Base-by-base conservation (phyloP, 345 rosid species). In the Brassica rapa region DNA sequence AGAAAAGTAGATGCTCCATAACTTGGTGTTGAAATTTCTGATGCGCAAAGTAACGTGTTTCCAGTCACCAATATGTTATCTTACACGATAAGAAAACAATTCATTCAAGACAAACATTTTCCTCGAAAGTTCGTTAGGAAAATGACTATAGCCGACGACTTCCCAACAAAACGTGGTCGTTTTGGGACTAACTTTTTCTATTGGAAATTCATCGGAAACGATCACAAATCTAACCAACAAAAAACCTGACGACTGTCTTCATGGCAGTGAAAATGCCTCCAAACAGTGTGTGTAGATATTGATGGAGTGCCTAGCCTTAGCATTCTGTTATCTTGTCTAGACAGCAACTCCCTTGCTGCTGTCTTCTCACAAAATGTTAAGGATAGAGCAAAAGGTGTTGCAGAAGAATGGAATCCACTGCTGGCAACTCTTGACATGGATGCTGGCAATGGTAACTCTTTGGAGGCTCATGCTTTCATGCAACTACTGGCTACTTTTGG, bases 381-480 rank as follows among this genome's bases (percentile, higher is more conserved):
- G 87, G 82, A 75, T 72, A 84, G 82, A 79, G 99, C 98, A 37
- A 93, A 91, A 85, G 77, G 78, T 56, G 90, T 91, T 82, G 96
- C 99, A 57, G 86, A 84, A 74, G 96, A 84, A 80, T 95, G 99
- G 99, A 93, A 89, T 74, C 99, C 97, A 19, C 84, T 85, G 82
- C 84, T 96, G 84, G 93, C 87, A 80, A 72, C 81, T 72, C 87
- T 96, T 53, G 99, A 93, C 72, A 80, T 88, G 81, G 92, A 90
- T 80, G 91, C 85, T 75, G 87, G 93, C 84, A 93, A 89, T 83
- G 99, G 99, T 71, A 95, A 95, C 80, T 95, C 98, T 62, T 87
- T 95, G 90, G 99, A 95, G 86, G 99, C 98, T 75, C 99, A 95
- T 89, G 99, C 98, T 16, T 95, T 93, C 76, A 85, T 95, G 82